A percentile compares a stretch with the other conserved stretches of the same genome.
Conservation (phyloP, 2,329 filamentous ascomycete genomes). For the Cryphonectria japonica region DNA sequence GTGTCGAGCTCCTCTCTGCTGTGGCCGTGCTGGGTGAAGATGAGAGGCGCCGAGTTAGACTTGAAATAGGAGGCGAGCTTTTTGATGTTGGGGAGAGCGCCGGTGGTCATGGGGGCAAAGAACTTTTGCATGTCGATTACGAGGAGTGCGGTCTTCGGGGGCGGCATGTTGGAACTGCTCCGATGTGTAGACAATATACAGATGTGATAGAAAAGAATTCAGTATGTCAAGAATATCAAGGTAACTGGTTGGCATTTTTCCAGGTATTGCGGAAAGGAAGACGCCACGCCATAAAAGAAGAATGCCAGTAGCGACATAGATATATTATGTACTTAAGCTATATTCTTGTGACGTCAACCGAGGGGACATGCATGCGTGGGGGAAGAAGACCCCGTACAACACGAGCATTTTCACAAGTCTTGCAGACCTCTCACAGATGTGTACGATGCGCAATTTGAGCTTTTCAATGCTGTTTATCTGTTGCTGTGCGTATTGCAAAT, state of each 20-base stretch:
- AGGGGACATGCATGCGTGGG: neutral
- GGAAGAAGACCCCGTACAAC: neutral
- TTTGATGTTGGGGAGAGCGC: conserved; percentile 41
- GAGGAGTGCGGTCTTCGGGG: conserved; percentile 41
- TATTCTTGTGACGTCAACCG: neutral
- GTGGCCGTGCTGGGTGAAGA: conserved; percentile 48
- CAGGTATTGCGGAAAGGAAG: neutral
- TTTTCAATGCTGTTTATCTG: neutral
- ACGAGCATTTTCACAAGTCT: neutral
- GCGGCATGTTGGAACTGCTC: neutral
- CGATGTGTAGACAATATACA: neutral
- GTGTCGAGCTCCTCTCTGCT: conserved; percentile 37
- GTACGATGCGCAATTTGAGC: neutral
- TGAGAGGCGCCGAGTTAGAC: conserved; percentile 34
- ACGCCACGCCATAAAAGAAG: neutral
- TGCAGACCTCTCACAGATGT: neutral
- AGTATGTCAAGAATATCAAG: neutral
- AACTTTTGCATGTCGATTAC: conserved; percentile 46
- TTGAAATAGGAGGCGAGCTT: conserved; percentile 34
- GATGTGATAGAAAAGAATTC: neutral
- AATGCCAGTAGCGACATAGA: neutral
- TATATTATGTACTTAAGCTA: neutral
- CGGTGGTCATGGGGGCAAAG: conserved; percentile 41
- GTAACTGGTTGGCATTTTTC: neutral
- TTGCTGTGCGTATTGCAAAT: neutral